Evolutionary conservation across 2,329 filamentous ascomycete genomes (phyloP), one percentile per base, ranked within the genome.

Genomic region (Monosporascus sp.): DNA sequence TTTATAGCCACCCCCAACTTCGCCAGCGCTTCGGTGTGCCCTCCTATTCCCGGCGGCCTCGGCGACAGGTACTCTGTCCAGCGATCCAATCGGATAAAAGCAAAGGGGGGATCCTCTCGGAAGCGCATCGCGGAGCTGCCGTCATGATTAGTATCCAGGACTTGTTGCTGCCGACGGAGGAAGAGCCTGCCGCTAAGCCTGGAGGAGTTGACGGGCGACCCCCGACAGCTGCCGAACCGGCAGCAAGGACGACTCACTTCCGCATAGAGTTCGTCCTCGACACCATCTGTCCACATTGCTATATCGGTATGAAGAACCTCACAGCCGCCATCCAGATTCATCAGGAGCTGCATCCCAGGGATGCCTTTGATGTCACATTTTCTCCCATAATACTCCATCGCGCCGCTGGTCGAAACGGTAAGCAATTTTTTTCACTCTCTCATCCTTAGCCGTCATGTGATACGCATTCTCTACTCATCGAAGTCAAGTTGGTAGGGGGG

Each of bases 271-370:
- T 79, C 46, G 75, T 79, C 57, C 66, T 74, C 38, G 79, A 81
- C 61, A 70, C 76, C 6, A 66, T 78, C 38, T 82, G 79, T 53
- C 76, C 78, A 4, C 80, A 76, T 69, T 79, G 75, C 58, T 81
- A 77, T 58, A 68, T 81, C 54, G 72, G 73, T 53, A 72, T 77
- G 56, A 72, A 68, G 52, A 73, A 70, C 51, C 69, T 81, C 49
- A 72, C 78, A 53, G 57, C 54, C 14, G 76, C 78, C 51, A 77
- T 80, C 55, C 62, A 66, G 22, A 58, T 62, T 6, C 78, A 74
- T 61, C 66, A 65, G 51, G 57, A 63, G 4, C 58, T 58, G 15
- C 68, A 78, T 54, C 75, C 75, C 0, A 69, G 72, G 17, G 68
- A 72, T 24, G 67, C 71, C 5, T 79, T 81, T 52, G 70, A 77